Conservation (phyloP, 345 rosid genomes). For the Aquilaria sinensis region DNA sequence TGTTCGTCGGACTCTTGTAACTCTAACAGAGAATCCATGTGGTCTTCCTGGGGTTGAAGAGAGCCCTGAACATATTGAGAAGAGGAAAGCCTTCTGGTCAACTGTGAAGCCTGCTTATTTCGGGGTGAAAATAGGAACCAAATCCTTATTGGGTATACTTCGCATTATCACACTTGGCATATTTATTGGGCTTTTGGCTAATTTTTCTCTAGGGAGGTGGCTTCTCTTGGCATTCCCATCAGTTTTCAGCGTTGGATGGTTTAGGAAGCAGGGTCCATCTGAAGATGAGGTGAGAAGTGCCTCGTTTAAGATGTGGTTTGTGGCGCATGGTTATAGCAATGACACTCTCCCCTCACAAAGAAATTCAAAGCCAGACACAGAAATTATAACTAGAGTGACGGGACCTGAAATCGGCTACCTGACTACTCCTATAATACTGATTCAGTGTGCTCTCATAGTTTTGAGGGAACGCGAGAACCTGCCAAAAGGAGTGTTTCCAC, state of each 20-base stretch:
- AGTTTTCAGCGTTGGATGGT: slow-evolving; percentile 75
- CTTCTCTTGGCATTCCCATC: slow-evolving; percentile 84
- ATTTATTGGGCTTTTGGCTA: slow-evolving; percentile 50
- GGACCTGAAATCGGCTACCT: slow-evolving; percentile 91
- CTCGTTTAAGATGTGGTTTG: slow-evolving; percentile 85
- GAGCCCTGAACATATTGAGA: slow-evolving; percentile 43
- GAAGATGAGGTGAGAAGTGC: slow-evolving; percentile 79
- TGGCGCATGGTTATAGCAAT: slow-evolving; percentile 71
- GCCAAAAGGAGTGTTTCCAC: slow-evolving; percentile 67
- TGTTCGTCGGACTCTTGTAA: slow-evolving; percentile 70
- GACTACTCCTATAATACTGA: slow-evolving; percentile 58
- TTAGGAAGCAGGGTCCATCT: slow-evolving; percentile 70
- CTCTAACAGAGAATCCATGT: slow-evolving; percentile 52
- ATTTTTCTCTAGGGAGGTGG: slow-evolving; percentile 58
- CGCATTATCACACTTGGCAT: slow-evolving; percentile 47
- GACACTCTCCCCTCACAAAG: slow-evolving; percentile 30
- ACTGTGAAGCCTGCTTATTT: slow-evolving; percentile 67
- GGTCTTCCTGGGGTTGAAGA: slow-evolving; percentile 74
- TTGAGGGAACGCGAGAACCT: slow-evolving; percentile 49
- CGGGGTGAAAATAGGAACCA: slow-evolving; percentile 65
- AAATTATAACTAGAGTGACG: slow-evolving; percentile 60
- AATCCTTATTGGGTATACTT: slow-evolving; percentile 49
- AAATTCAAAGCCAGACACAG: slow-evolving; percentile 48
- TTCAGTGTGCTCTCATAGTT: slow-evolving; percentile 65
- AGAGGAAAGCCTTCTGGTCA: slow-evolving; percentile 71